A percentile compares a stretch with the other conserved stretches of the same genome.
Evolutionary conservation across 202 grass and related monocot genomes (phyloP).

Genomic region (Eragrostis tef): DNA sequence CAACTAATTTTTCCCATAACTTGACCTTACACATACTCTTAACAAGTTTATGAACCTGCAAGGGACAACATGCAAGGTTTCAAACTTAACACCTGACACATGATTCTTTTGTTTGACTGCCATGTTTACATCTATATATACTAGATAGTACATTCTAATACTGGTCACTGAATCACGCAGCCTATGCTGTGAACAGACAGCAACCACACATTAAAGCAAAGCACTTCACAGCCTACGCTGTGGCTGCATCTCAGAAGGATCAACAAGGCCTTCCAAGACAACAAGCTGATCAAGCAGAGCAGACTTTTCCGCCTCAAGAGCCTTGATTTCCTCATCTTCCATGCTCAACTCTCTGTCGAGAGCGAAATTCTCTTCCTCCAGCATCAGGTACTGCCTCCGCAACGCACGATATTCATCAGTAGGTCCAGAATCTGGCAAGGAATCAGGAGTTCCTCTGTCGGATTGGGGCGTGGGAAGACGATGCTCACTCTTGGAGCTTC

Average conservation of each 20-base stretch:
- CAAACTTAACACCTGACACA: constrained; percentile 32
- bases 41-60: not conserved
- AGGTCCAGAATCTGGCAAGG: constrained; percentile 61
- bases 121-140: constrained; percentile 14
- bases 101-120: not conserved
- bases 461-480: constrained; percentile 34
- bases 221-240: constrained; percentile 34
- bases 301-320: constrained; percentile 68
- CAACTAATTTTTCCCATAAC: not conserved
- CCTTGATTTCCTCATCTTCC: constrained; percentile 61
- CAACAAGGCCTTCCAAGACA: constrained; percentile 87
- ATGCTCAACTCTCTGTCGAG: constrained; percentile 65
- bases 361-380: constrained; percentile 84
- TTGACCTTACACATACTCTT: not conserved
- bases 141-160: constrained; percentile 15
- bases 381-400: constrained; percentile 72
- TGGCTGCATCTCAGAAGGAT: constrained; percentile 46
- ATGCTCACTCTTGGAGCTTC: constrained; percentile 54
- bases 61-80: not conserved
- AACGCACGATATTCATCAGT: constrained; percentile 68
- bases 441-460: constrained; percentile 55
- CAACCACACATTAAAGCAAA: not conserved
- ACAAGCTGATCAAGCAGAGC: constrained; percentile 90
- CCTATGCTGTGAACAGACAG: constrained; percentile 7
- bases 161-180: constrained; percentile 23